A percentile compares a stretch with the other conserved stretches of the same genome.
Conservation (phyloP, 805 yeast species). For the Phaffomyces thermotolerans region DNA sequence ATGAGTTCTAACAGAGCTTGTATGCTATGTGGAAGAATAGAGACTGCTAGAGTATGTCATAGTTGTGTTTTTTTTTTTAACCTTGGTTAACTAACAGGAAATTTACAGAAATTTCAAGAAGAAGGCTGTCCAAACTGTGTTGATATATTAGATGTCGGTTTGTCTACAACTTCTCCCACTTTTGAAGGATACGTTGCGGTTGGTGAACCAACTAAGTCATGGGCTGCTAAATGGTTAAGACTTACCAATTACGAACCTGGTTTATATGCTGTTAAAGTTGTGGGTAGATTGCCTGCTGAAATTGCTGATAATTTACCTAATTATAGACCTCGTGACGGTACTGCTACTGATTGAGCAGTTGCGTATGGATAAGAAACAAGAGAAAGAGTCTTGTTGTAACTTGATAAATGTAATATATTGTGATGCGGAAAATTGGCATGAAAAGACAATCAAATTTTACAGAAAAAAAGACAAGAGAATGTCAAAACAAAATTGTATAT, state of each 20-base stretch:
- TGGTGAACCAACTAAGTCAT: conserved; percentile 75
- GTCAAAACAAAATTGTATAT: background rate
- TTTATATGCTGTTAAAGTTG: conserved; percentile 86
- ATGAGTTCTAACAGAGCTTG: conserved; percentile 47
- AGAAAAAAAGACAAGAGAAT: too few relatives aligned
- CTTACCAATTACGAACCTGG: conserved; percentile 87
- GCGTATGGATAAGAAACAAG: background rate
- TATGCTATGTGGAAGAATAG: conserved; percentile 92
- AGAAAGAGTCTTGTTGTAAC: background rate
- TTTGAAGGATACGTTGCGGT: conserved; percentile 93
- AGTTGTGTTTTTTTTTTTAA: background rate
- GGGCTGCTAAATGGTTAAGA: conserved; percentile 97
- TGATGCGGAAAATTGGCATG: too few relatives aligned
- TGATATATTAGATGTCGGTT: conserved; percentile 78
- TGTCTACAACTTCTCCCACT: conserved; percentile 85
- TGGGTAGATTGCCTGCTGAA: conserved; percentile 87
- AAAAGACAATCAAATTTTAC: background rate
- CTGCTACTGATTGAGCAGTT: conserved; percentile 50
- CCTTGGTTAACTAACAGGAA: background rate
- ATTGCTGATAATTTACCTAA: conserved; percentile 64
- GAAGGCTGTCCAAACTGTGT: conserved; percentile 97
- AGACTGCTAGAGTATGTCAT: conserved; percentile 54
- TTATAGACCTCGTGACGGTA: conserved; percentile 94
- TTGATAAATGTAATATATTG: too few relatives aligned
- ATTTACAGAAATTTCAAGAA: conserved; percentile 51